Evolutionary conservation across 2,329 filamentous ascomycete genomes (phyloP).

Genomic region (Hypoxylon sp.): DNA sequence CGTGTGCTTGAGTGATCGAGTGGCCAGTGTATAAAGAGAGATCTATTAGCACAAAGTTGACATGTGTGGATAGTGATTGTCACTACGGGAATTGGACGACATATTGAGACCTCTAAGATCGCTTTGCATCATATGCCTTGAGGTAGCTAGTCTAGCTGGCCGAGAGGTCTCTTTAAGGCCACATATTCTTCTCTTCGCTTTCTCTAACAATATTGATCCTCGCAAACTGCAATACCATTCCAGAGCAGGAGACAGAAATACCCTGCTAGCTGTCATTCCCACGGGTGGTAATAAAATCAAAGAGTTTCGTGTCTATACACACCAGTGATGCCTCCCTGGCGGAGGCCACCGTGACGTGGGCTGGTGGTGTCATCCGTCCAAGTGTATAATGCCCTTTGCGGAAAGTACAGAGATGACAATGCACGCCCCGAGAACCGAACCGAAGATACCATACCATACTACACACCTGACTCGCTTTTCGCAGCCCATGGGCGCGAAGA

Average conservation of each 20-base stretch:
- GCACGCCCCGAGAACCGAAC: neutral
- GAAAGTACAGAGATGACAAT: neutral
- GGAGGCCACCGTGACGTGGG: neutral
- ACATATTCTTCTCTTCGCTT: neutral
- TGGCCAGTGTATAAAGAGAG: slow-evolving; percentile 7
- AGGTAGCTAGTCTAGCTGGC: neutral
- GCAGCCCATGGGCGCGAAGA: neutral
- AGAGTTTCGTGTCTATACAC: neutral
- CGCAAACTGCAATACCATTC: neutral
- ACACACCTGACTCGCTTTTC: neutral
- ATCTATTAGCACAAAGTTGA: slow-evolving; percentile 22
- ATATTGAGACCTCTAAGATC: neutral
- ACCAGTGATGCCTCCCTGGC: neutral
- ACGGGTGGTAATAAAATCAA: neutral
- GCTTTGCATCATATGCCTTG: neutral
- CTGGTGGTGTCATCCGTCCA: no score
- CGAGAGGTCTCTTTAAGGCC: neutral
- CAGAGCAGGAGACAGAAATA: neutral
- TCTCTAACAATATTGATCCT: neutral
- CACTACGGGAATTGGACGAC: neutral
- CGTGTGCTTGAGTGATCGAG: neutral
- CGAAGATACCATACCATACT: neutral
- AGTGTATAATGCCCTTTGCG: neutral
- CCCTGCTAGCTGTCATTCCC: neutral
- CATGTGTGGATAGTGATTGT: neutral